These are phyloP conservation scores for Coemansia asiatica DNA, from an alignment of 192 early-diverging fungal genomes.

Conservation along the genomic window DNA sequence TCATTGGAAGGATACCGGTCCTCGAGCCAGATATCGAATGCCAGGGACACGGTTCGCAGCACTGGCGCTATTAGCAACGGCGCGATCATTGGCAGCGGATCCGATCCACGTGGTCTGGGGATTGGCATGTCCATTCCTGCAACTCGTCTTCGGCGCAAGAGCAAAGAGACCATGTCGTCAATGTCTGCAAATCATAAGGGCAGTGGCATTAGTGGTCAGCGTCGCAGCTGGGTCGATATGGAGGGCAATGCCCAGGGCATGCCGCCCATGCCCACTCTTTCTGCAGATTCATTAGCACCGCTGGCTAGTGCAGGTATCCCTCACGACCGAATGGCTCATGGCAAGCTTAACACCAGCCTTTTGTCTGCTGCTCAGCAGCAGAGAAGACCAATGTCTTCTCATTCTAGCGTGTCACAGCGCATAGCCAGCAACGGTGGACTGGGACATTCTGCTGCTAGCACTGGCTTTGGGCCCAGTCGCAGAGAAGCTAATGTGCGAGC, in stretches of 20 bases:
- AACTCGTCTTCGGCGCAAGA: conserved; percentile 42
- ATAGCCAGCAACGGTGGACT: conserved; percentile 19
- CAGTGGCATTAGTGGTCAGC: conserved; percentile 19
- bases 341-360: conserved; percentile 1
- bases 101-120: conserved; percentile 38
- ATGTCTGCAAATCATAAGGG: conserved; percentile 22
- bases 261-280: conserved; percentile 23
- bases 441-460: conserved; percentile 4
- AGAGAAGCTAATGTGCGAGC: conserved; percentile 42
- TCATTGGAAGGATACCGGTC: conserved; percentile 10
- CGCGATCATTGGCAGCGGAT: conserved; percentile 11
- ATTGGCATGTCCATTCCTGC: conserved; percentile 12
- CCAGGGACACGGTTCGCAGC: conserved; percentile 19
- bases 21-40: not conserved
- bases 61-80: conserved; percentile 13
- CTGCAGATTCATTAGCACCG: conserved; percentile 2
- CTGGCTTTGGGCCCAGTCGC: conserved; percentile 33
- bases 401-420: conserved; percentile 36
- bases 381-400: conserved; percentile 43
- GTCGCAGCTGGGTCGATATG: conserved; percentile 39
- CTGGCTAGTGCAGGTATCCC: conserved; percentile 15
- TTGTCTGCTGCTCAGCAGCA: conserved; percentile 14
- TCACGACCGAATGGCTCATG: not conserved
- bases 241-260: conserved; percentile 18
- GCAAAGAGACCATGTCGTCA: conserved; percentile 39